Percentiles rank a stretch among this genome's conserved stretches.
These are phyloP conservation scores for Trapa incisa DNA, from an alignment of 345 rosid species.

Conservation along the genomic window DNA sequence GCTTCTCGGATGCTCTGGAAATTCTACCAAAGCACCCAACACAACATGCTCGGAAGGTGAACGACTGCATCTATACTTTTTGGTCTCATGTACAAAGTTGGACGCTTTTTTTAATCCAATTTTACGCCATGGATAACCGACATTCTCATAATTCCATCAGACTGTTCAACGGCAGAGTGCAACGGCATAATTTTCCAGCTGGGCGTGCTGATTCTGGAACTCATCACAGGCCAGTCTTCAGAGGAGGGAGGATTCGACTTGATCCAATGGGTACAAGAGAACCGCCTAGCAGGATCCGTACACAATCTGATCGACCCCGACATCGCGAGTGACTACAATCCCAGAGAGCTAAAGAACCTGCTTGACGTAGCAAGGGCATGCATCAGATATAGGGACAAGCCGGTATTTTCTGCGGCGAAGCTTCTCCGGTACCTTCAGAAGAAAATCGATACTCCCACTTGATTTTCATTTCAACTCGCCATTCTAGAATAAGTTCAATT, in stretches of 20 bases:
- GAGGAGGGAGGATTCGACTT: slow-evolving; percentile 44
- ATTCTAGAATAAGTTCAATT: neutral
- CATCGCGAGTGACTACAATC: slow-evolving; percentile 50
- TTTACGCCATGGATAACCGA: neutral
- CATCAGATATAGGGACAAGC: slow-evolving; percentile 46
- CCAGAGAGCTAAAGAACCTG: slow-evolving; percentile 56
- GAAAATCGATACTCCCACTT: slow-evolving; percentile 19
- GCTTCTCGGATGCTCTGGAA: slow-evolving; percentile 24
- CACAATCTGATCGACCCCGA: slow-evolving; percentile 87
- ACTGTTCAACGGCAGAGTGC: slow-evolving; percentile 29
- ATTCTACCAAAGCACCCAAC: slow-evolving; percentile 18
- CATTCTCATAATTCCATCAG: slow-evolving; percentile 11
- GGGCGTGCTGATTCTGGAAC: slow-evolving; percentile 74
- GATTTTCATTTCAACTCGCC: neutral
- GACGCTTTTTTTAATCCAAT: neutral
- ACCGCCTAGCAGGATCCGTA: slow-evolving; percentile 46
- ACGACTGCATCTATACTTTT: neutral
- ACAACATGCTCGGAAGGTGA: slow-evolving; percentile 44
- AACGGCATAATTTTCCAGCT: slow-evolving; percentile 64
- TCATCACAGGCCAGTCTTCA: slow-evolving; percentile 82
- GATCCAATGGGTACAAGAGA: slow-evolving; percentile 75
- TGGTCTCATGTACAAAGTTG: neutral
- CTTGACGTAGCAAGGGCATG: slow-evolving; percentile 68
- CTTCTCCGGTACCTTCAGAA: slow-evolving; percentile 63
- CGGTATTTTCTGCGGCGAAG: slow-evolving; percentile 42